A percentile compares a stretch with the other conserved stretches of the same genome.
These are phyloP conservation scores for Diaporthe sp. DNA, from an alignment of 2,329 filamentous ascomycete genomes.

Conservation along the genomic window DNA sequence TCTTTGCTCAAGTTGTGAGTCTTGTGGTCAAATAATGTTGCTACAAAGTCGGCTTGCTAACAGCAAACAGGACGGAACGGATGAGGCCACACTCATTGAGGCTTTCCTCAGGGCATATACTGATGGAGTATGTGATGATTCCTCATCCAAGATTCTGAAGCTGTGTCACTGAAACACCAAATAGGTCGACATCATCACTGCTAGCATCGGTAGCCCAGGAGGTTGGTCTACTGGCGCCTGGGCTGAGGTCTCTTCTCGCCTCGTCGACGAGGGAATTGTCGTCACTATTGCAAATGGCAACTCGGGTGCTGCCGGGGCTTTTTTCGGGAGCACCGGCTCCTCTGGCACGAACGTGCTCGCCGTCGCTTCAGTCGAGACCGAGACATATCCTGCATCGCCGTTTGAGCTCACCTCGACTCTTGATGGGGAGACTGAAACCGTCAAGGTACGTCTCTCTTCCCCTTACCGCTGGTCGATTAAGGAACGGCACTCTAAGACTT, in stretches of 20 bases:
- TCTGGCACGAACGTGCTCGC: constrained; percentile 57
- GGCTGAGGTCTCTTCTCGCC: constrained; percentile 56
- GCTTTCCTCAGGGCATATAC: constrained; percentile 14
- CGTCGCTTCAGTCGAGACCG: constrained; percentile 57
- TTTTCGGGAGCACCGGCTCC: constrained; percentile 55
- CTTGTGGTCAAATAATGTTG: background rate
- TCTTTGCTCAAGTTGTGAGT: constrained; percentile 15
- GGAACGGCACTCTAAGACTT: background rate
- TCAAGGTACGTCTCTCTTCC: background rate
- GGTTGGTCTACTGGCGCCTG: constrained; percentile 48
- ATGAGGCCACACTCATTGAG: constrained; percentile 22
- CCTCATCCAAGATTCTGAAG: background rate
- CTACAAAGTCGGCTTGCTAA: background rate
- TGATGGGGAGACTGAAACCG: constrained; percentile 30
- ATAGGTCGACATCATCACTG: constrained; percentile 53
- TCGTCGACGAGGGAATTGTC: constrained; percentile 58
- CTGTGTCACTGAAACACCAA: background rate
- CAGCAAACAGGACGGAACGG: background rate
- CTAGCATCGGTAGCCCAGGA: constrained; percentile 50
- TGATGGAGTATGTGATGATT: background rate
- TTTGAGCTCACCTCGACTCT: constrained; percentile 37
- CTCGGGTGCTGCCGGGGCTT: constrained; percentile 57
- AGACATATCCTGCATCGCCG: constrained; percentile 40
- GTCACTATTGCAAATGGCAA: constrained; percentile 60
- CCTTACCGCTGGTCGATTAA: no score